Evolutionary conservation across 2,329 filamentous ascomycete genomes (phyloP).

Genomic region (Pezicula carpinea): DNA sequence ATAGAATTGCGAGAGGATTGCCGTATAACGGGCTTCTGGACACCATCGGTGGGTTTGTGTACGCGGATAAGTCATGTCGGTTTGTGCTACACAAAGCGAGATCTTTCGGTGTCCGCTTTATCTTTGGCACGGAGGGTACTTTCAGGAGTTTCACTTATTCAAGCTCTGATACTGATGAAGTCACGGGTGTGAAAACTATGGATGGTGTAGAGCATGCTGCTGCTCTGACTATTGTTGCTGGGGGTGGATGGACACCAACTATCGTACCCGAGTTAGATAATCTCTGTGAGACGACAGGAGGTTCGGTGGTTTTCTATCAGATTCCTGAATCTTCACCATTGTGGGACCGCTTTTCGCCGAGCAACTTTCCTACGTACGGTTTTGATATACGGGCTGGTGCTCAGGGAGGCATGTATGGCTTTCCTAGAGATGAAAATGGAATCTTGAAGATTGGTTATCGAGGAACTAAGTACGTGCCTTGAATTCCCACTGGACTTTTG

Average conservation of each 20-base stretch:
- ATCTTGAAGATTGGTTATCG: slow-evolving; percentile 33
- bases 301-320: neutral
- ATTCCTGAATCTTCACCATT: neutral
- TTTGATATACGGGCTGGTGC: neutral
- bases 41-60: slow-evolving; percentile 2
- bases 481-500: too few species aligned
- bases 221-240: neutral
- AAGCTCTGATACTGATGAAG: neutral
- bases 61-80: slow-evolving; percentile 5
- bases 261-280: neutral
- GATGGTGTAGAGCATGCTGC: neutral
- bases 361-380: neutral
- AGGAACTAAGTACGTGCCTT: slow-evolving; percentile 35
- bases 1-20: neutral
- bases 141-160: neutral
- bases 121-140: slow-evolving; percentile 14
- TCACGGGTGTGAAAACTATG: neutral
- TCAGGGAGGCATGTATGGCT: slow-evolving; percentile 26
- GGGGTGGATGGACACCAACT: neutral
- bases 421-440: slow-evolving; percentile 28
- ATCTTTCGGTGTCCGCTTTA: slow-evolving; percentile 23
- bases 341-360: neutral
- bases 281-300: neutral
- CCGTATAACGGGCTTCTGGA: slow-evolving; percentile 7
- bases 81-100: slow-evolving; percentile 5